Percentiles rank a stretch among this genome's conserved stretches.
Conservation (phyloP, 208 protist genomes). For the Leishmania guyanensis region DNA sequence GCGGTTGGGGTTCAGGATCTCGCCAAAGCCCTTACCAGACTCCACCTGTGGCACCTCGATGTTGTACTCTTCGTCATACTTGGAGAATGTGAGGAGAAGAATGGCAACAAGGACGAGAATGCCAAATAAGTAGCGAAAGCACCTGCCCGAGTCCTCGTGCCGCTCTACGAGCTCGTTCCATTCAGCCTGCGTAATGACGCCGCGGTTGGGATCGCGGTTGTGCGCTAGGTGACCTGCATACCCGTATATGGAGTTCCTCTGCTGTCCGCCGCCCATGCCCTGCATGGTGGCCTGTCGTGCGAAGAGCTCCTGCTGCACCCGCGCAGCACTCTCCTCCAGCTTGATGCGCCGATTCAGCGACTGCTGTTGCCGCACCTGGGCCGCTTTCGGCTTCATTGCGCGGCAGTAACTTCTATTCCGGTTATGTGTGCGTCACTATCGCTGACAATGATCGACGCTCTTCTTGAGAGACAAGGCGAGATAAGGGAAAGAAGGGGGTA, state of each 20-base stretch:
- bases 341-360: constrained; percentile 52
- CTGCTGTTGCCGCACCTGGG: constrained; percentile 80
- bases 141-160: constrained; percentile 74
- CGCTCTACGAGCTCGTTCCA: constrained; percentile 79
- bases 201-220: constrained; percentile 60
- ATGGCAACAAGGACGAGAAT: constrained; percentile 52
- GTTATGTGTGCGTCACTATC: background rate
- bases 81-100: constrained; percentile 56
- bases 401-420: background rate
- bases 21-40: constrained; percentile 72
- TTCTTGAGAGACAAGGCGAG: background rate
- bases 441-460: background rate
- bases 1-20: constrained; percentile 37
- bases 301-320: constrained; percentile 34
- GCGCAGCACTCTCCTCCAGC: constrained; percentile 57
- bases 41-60: constrained; percentile 84
- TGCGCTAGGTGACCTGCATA: constrained; percentile 8
- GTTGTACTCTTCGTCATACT: constrained; percentile 89
- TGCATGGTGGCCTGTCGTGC: constrained; percentile 18
- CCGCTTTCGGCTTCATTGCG: constrained; percentile 70
- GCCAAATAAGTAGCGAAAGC: constrained; percentile 69
- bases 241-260: constrained; percentile 17
- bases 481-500: background rate
- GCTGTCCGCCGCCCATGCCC: constrained; percentile 19
- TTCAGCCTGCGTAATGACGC: constrained; percentile 77